phyloP scores from a whole-genome alignment of 108 stramenopile genomes.

The Epipyxis sp. region DNA sequence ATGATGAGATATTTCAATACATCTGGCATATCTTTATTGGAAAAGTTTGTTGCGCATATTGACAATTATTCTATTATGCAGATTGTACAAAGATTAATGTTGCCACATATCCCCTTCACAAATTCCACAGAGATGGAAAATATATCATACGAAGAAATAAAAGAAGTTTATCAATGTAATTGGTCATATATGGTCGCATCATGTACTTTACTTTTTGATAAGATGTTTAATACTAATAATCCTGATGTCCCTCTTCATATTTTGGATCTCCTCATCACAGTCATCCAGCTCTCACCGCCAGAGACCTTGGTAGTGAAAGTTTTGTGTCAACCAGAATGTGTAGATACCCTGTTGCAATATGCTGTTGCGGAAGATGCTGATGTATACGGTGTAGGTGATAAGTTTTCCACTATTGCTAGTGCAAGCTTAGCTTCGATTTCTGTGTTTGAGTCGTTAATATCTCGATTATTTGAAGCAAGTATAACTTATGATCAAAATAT shows the following conservation, averaged over 20 bases:
- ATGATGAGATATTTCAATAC: conserved; percentile 41
- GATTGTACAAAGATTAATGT: conserved; percentile 76
- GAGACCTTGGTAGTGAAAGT: conserved; percentile 39
- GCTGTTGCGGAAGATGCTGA: neutral
- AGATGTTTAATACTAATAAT: neutral
- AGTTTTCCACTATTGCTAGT: too few relatives aligned
- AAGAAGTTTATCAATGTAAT: conserved; percentile 54
- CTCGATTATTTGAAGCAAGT: conserved; percentile 11
- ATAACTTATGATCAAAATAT: too few relatives aligned
- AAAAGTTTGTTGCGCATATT: conserved; percentile 73
- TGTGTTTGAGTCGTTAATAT: conserved; percentile 26
- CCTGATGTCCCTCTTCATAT: conserved; percentile 36
- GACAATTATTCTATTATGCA: conserved; percentile 88
- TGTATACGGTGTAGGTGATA: too few relatives aligned
- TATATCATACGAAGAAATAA: conserved; percentile 62
- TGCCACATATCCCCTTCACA: conserved; percentile 72
- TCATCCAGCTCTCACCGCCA: conserved; percentile 41
- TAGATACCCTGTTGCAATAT: neutral
- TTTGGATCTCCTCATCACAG: conserved; percentile 36
- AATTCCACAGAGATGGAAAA: conserved; percentile 75
- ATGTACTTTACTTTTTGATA: neutral
- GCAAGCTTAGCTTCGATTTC: neutral
- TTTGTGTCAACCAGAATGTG: conserved; percentile 15
- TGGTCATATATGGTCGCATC: conserved; percentile 22
- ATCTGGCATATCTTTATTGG: conserved; percentile 62